Evolutionary conservation across 768 basidiomycete species (phyloP).

Genomic region (Suillus brevipes): DNA sequence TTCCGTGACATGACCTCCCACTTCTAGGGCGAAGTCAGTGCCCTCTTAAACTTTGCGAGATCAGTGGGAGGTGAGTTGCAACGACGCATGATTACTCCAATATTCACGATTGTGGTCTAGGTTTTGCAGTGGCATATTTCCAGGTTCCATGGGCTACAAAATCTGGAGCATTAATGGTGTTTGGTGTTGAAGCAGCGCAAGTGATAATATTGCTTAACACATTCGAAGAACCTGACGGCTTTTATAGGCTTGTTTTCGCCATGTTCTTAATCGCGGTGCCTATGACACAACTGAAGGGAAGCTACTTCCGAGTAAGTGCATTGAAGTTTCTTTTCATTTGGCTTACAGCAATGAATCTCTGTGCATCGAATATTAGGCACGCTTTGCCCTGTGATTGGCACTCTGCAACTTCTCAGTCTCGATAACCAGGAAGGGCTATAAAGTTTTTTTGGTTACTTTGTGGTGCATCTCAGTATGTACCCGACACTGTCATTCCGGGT

Average conservation of each 20-base stretch:
- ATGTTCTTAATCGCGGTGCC: conserved; percentile 40
- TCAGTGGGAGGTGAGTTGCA: conserved; percentile 29
- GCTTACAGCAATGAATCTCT: not conserved
- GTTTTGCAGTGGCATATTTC: conserved; percentile 42
- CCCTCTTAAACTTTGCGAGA: conserved; percentile 43
- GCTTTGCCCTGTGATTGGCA: conserved; percentile 15
- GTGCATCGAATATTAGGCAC: conserved; percentile 16
- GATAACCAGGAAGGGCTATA: not conserved
- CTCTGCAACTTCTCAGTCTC: not conserved
- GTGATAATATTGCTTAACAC: conserved; percentile 15
- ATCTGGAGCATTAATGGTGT: conserved; percentile 35
- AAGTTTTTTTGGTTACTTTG: not conserved
- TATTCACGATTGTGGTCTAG: conserved; percentile 9
- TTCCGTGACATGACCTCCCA: not conserved
- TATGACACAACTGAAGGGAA: conserved; percentile 35
- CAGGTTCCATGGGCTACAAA: conserved; percentile 41
- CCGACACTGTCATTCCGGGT: too few species aligned
- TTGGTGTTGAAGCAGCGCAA: conserved; percentile 40
- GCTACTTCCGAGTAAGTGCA: conserved; percentile 33
- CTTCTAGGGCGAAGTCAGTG: conserved; percentile 35
- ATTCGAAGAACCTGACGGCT: not conserved
- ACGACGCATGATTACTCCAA: not conserved
- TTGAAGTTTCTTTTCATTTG: not conserved
- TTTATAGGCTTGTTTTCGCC: conserved; percentile 29
- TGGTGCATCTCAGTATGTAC: too few species aligned